Conservation (phyloP, 2,329 filamentous ascomycete species). For the Tolypocladium inflatum region DNA sequence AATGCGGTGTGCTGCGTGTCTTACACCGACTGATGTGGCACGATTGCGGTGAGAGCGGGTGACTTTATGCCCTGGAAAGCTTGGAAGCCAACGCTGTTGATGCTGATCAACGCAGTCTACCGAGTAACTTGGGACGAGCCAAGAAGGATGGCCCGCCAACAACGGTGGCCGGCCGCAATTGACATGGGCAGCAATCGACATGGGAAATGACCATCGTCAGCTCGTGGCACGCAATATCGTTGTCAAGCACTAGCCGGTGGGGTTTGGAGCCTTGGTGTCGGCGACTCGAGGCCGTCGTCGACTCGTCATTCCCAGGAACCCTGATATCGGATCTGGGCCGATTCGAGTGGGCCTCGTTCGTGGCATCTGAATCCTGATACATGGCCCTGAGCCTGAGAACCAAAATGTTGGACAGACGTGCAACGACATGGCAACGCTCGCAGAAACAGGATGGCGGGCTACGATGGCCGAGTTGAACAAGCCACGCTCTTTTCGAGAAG, state of each 20-base stretch:
- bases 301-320: neutral
- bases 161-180: neutral
- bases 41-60: neutral
- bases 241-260: neutral
- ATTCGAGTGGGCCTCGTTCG: neutral
- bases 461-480: neutral
- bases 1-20: slow-evolving; percentile 1
- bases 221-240: neutral
- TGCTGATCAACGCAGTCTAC: no score
- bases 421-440: neutral
- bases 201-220: neutral
- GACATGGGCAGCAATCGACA: neutral
- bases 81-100: no score
- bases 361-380: neutral
- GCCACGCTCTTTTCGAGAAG: neutral
- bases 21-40: neutral
- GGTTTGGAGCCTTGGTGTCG: neutral
- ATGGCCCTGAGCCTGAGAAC: neutral
- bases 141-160: no score
- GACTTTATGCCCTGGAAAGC: neutral
- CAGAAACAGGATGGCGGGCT: neutral
- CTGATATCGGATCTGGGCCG: neutral
- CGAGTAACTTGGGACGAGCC: no score
- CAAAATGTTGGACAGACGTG: neutral
- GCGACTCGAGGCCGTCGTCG: neutral